A percentile compares a stretch with the other conserved stretches of the same genome.
These are phyloP conservation scores for Aspergillus latus DNA, from an alignment of 2,329 filamentous ascomycete genomes.

Conservation along the genomic window DNA sequence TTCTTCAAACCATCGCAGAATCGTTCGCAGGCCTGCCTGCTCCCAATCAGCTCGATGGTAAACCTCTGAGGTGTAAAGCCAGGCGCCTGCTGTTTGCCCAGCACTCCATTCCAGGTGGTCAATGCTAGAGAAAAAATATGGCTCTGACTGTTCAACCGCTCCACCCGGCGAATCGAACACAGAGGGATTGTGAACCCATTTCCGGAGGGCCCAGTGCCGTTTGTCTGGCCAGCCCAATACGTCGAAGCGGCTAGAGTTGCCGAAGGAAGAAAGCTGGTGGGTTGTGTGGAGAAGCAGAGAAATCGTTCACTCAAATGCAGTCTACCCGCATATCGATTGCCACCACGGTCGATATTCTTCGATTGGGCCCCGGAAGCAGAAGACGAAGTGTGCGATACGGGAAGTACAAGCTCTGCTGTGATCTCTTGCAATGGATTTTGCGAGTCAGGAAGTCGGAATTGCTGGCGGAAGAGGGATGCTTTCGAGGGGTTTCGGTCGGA, in stretches of 20 bases:
- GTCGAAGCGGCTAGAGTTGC: conserved; percentile 80
- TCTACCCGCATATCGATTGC: conserved; percentile 88
- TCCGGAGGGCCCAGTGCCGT: conserved; percentile 86
- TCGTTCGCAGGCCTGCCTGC: conserved; percentile 82
- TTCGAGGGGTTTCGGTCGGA: conserved; percentile 84
- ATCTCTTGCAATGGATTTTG: conserved; percentile 96
- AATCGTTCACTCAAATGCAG: conserved; percentile 92
- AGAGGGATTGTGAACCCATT: conserved; percentile 96
- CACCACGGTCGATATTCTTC: conserved; percentile 59
- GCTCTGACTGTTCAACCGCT: conserved; percentile 87
- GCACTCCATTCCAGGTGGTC: conserved; percentile 81
- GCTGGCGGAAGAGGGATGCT: conserved; percentile 86
- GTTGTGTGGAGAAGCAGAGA: conserved; percentile 93
- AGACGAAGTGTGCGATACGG: conserved; percentile 61
- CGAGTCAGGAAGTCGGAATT: conserved; percentile 90
- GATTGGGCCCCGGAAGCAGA: conserved; percentile 53
- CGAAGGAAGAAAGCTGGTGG: conserved; percentile 78
- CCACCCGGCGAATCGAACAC: conserved; percentile 86
- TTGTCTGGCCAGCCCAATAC: conserved; percentile 86
- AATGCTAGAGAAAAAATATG: conserved; percentile 91
- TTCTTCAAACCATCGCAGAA: conserved; percentile 97
- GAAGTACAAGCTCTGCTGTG: conserved; percentile 89
- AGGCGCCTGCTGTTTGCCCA: conserved; percentile 58
- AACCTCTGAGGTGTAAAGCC: conserved; percentile 76
- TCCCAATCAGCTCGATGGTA: conserved; percentile 86